These are phyloP conservation scores for Oryza longistaminata DNA, from an alignment of 176 grass and related monocot species.

Conservation along the genomic window DNA sequence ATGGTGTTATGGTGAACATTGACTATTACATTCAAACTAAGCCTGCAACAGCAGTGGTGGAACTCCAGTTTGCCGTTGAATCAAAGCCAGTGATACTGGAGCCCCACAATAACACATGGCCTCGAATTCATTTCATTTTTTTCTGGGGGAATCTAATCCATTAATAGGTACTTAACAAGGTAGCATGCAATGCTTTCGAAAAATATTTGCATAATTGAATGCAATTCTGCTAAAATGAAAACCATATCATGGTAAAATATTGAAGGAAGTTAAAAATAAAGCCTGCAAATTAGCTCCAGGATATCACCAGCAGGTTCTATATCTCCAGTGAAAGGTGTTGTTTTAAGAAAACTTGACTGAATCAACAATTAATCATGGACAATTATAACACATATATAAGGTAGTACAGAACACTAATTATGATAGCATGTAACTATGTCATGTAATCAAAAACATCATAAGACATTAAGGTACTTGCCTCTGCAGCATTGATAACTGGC, in stretches of 20 bases:
- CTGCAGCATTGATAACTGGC: constrained; percentile 61
- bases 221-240: constrained; percentile 20
- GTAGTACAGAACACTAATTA: constrained; percentile 8
- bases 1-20: not conserved
- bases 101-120: not conserved
- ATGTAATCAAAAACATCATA: not conserved
- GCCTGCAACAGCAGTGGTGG: not conserved
- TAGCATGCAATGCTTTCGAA: not conserved
- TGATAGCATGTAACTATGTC: not conserved
- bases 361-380: not conserved
- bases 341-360: constrained; percentile 14
- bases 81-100: not conserved
- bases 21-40: not conserved
- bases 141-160: not conserved
- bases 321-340: constrained; percentile 4
- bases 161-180: not conserved
- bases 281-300: constrained; percentile 11
- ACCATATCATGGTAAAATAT: not conserved
- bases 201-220: constrained; percentile 20
- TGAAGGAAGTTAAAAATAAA: constrained; percentile 6
- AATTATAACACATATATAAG: constrained; percentile 24
- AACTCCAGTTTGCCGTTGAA: not conserved
- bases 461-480: constrained; percentile 35
- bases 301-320: not conserved
- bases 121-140: not conserved